Evolutionary conservation across 2,329 filamentous ascomycete species (phyloP).

Genomic region (Alternaria incomplexa): DNA sequence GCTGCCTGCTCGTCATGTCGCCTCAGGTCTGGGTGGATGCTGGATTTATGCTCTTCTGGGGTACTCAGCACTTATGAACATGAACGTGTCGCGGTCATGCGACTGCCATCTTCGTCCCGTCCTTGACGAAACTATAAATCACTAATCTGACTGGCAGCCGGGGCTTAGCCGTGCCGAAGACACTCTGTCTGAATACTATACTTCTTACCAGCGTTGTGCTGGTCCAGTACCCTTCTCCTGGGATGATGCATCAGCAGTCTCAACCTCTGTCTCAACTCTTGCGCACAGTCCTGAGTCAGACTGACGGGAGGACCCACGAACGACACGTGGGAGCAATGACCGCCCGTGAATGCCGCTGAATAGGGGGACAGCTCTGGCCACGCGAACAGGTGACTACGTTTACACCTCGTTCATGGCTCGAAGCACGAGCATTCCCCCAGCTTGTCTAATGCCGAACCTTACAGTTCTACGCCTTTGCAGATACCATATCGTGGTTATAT

Average conservation of each 20-base stretch:
- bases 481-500: neutral
- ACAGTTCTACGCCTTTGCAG: neutral
- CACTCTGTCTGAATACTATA: neutral
- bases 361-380: conserved; percentile 3
- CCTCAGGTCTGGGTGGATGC: conserved; percentile 3
- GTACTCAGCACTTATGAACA: conserved; percentile 1
- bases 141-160: neutral
- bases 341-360: conserved; percentile 18
- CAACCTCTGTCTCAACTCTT: neutral
- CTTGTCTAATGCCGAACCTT: neutral
- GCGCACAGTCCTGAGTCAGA: conserved; percentile 9
- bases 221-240: neutral
- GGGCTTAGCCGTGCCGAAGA: neutral
- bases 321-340: conserved; percentile 26
- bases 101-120: neutral
- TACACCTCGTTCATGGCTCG: neutral
- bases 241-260: conserved; percentile 10
- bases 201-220: neutral
- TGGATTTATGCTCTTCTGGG: neutral
- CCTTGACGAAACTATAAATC: neutral
- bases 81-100: neutral
- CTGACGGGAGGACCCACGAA: conserved; percentile 14
- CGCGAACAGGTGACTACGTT: neutral
- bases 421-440: neutral
- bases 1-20: conserved; percentile 7